Evolutionary conservation across 108 stramenopile species (phyloP), one percentile per base, ranked within the genome.

Genomic region (Cyclotella kingstonii): DNA sequence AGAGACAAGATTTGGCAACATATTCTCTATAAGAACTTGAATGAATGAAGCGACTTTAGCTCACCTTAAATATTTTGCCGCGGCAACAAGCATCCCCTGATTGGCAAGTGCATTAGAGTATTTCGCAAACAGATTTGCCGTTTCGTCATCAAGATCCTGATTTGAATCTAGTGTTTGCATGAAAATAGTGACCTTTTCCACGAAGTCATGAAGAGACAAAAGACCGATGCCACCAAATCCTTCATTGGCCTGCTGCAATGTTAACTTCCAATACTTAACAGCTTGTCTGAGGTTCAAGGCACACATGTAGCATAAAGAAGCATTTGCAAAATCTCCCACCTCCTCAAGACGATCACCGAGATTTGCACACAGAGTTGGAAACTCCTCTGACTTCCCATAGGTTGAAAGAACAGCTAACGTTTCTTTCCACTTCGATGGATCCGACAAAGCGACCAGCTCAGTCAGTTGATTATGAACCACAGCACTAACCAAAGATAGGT

Each of bases 251-350:
- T 56, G 68, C 27, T 69, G 50, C 29, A 94, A 65, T 40, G 93
- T 85, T 34, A 78, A 53, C 44, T 77, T 87, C 96, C 96, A 96
- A 68, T 81, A 89, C 40, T 69, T 66, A 1, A 91, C 84, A 14
- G 95, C 81, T 63, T 85, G 80, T 18, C 76, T 78, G 31, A 97
- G 81, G 65, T 91, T 95, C 66, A 94, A 72, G 9, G 95, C 89
- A 56, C 96, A 98, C 86, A 98, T 93, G 87, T 84, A 97, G 54
- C 96, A 97, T 4, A 97, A 78, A 25, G 89, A 87, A 4, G 98
- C 98, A 60, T 72, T 80, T 17, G 59, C 64, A 22, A 62, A 31
- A 64, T 97, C 96, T 4, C 93, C 83, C 42, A 79, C 79, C 17
- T 50, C 67, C 66, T 95, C 93, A 25, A 98, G 83, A 28, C 83